phyloP scores from a whole-genome alignment of 768 basidiomycete species.

The Flagelloscypha sp. region DNA sequence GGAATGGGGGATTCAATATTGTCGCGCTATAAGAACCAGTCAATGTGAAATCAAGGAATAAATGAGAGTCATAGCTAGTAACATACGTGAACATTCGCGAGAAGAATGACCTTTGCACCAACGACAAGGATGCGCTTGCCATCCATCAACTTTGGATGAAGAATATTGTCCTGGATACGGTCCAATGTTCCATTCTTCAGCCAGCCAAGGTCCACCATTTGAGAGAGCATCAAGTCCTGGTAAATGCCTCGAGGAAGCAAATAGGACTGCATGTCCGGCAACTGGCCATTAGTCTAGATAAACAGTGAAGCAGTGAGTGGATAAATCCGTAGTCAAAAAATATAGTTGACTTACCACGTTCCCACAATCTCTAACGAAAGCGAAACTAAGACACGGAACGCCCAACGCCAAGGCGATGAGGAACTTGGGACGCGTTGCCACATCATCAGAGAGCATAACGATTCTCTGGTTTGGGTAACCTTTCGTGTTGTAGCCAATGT shows the following conservation, averaged over 20 bases:
- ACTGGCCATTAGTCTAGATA: slow-evolving; percentile 2
- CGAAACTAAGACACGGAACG: slow-evolving; percentile 65
- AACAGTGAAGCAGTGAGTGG: neutral
- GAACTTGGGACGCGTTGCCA: slow-evolving; percentile 69
- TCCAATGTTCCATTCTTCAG: no score
- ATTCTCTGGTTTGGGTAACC: no score
- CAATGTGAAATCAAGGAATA: no score
- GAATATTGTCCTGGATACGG: slow-evolving; percentile 2
- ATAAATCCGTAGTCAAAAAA: slow-evolving; percentile 17
- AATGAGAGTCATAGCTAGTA: no score
- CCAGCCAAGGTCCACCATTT: slow-evolving; percentile 42
- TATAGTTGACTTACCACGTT: slow-evolving; percentile 25
- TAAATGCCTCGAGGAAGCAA: slow-evolving; percentile 47
- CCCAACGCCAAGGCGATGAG: slow-evolving; percentile 78
- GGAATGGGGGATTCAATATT: no score
- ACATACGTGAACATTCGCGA: no score
- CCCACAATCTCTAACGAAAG: slow-evolving; percentile 43
- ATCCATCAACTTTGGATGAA: neutral
- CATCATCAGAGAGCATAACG: slow-evolving; percentile 61
- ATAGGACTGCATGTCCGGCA: slow-evolving; percentile 54
- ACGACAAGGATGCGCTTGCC: neutral
- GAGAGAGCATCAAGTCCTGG: slow-evolving; percentile 33
- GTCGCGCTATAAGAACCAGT: no score
- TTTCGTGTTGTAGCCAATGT: no score
- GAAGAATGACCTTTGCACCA: no score